These are phyloP conservation scores for Fagopyrum esculentum DNA, from an alignment of 148 eudicot genomes.

Conservation along the genomic window DNA sequence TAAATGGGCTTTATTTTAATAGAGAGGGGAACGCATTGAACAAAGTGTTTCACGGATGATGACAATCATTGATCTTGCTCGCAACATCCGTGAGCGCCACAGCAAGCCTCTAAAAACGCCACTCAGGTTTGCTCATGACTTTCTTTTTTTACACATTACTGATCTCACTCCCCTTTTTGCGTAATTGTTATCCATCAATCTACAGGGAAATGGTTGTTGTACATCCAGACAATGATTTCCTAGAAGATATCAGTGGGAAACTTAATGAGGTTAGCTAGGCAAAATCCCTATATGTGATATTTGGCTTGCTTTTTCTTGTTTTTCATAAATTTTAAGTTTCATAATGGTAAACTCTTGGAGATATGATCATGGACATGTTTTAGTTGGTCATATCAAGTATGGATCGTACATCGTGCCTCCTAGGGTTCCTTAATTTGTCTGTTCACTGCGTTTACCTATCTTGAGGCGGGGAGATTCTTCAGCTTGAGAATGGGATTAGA, in stretches of 20 bases:
- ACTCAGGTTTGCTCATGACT: conserved; percentile 39
- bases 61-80: conserved; percentile 82
- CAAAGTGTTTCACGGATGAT: conserved; percentile 96
- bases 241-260: conserved; percentile 79
- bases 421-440: too few species aligned
- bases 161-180: background rate
- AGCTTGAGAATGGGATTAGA: too few species aligned
- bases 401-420: too few species aligned
- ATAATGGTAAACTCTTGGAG: too few species aligned
- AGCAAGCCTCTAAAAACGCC: conserved; percentile 91
- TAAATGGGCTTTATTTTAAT: background rate
- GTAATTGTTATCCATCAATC: conserved; percentile 10
- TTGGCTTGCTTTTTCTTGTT: background rate
- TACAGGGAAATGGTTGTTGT: conserved; percentile 94
- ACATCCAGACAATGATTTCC: conserved; percentile 83
- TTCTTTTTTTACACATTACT: background rate
- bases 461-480: too few species aligned
- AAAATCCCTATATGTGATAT: background rate
- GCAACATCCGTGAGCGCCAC: conserved; percentile 96
- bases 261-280: conserved; percentile 56
- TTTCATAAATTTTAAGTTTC: background rate
- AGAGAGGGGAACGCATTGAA: conserved; percentile 89
- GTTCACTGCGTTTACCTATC: too few species aligned
- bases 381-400: too few species aligned
- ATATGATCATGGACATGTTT: too few species aligned